These are phyloP conservation scores for Colletotrichum graminicola DNA, from an alignment of 2,329 filamentous ascomycete genomes.

Conservation along the genomic window DNA sequence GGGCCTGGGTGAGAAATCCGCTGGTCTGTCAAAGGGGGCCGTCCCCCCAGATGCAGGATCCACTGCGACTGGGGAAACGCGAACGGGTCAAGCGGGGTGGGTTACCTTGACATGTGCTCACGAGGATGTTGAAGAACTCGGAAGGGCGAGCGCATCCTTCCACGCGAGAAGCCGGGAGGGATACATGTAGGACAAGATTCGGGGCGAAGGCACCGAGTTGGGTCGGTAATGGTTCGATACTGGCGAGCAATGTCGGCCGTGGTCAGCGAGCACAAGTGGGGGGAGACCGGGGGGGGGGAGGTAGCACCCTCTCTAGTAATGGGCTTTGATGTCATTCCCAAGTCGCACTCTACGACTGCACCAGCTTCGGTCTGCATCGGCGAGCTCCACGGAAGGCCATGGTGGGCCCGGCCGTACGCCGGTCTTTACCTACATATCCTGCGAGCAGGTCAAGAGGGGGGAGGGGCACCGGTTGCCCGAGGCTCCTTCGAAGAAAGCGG, in stretches of 20 bases:
- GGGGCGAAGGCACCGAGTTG: slow-evolving; percentile 30
- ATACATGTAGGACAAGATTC: slow-evolving; percentile 6
- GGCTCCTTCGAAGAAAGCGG: slow-evolving; percentile 21
- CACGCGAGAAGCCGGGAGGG: slow-evolving; percentile 31
- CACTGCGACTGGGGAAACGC: slow-evolving; percentile 32
- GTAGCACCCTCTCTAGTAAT: not conserved
- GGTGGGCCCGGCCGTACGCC: slow-evolving; percentile 41
- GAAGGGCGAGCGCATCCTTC: slow-evolving; percentile 29
- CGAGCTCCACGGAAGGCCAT: slow-evolving; percentile 33
- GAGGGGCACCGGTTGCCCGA: slow-evolving; percentile 36
- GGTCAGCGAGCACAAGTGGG: slow-evolving; percentile 34
- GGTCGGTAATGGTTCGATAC: slow-evolving; percentile 26
- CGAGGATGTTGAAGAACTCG: slow-evolving; percentile 4
- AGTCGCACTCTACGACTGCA: slow-evolving; percentile 27
- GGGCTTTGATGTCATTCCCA: slow-evolving; percentile 35
- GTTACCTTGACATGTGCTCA: not conserved
- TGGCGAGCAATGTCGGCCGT: slow-evolving; percentile 32
- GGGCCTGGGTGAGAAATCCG: slow-evolving; percentile 31
- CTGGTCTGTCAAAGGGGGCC: slow-evolving; percentile 30
- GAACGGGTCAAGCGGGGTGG: slow-evolving; percentile 33
- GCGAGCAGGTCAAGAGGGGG: not conserved
- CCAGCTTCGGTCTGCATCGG: slow-evolving; percentile 39
- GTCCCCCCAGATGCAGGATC: slow-evolving; percentile 33
- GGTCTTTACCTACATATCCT: slow-evolving; percentile 17
- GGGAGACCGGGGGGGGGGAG: not conserved